phyloP scores from a whole-genome alignment of 805 yeast species.

The Brettanomyces nanus region DNA sequence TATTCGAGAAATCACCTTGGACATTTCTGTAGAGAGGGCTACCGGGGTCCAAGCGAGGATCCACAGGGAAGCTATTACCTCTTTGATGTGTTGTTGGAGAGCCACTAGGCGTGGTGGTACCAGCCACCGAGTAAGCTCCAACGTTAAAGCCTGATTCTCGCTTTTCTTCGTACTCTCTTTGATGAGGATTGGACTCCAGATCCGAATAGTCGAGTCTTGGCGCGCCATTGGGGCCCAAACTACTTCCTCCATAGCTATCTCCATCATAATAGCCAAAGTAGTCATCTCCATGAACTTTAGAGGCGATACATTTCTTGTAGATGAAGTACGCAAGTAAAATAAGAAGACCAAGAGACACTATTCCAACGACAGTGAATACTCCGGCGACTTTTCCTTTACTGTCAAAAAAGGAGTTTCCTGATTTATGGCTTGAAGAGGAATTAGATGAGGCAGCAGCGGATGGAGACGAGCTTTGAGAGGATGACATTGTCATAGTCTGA shows the following conservation, averaged over 20 bases:
- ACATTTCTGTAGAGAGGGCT: slow-evolving; percentile 42
- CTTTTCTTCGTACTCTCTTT: slow-evolving; percentile 5
- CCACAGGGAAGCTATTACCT: neutral
- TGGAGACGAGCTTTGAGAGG: slow-evolving; percentile 5
- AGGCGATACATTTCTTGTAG: slow-evolving; percentile 3
- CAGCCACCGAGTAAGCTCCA: neutral
- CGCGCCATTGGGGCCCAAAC: slow-evolving; percentile 8
- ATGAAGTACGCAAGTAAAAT: slow-evolving; percentile 34
- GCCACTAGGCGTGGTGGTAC: neutral
- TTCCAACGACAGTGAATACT: slow-evolving; percentile 72
- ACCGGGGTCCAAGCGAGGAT: slow-evolving; percentile 39
- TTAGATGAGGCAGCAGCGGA: slow-evolving; percentile 12
- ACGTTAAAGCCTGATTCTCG: slow-evolving; percentile 6
- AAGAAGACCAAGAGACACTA: slow-evolving; percentile 42
- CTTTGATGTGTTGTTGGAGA: slow-evolving; percentile 2
- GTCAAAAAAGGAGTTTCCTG: slow-evolving; percentile 44
- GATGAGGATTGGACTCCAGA: slow-evolving; percentile 15
- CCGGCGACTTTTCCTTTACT: slow-evolving; percentile 78
- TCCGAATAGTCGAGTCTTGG: slow-evolving; percentile 13
- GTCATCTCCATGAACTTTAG: neutral
- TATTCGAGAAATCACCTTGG: slow-evolving; percentile 28
- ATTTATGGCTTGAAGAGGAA: slow-evolving; percentile 7
- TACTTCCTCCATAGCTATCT: neutral
- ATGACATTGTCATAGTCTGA: slow-evolving; percentile 3
- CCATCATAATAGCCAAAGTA: neutral